Base-by-base conservation (phyloP, 2,329 filamentous ascomycete genomes). In the Leptographium radiaticola region DNA sequence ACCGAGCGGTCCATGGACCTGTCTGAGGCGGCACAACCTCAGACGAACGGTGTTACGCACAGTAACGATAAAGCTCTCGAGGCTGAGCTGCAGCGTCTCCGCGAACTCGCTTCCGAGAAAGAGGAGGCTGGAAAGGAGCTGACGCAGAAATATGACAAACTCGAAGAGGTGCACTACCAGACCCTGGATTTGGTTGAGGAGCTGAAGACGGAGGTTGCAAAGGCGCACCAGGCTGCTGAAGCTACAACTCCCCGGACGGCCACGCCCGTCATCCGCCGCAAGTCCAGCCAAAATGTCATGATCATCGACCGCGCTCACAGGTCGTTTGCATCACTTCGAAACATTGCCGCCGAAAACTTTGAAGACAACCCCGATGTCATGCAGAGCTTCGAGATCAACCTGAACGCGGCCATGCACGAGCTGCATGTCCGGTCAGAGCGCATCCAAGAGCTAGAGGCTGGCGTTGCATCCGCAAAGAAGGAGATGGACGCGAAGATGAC, bases 401-500 rank as follows among this genome's bases (percentile, higher is more conserved):
- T 98, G 44, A 93, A 93, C 63, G 80, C 88, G 2, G 89, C 91
- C 55, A 91, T 96, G 83, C 87, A 93, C 62, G 93, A 98, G 66
- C 75, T 98, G 38, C 86, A 95, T 59, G 77, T 77, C 11, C 83
- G 90, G 44, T 90, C 90, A 42, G 90, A 97, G 66, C 83, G 90
- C 33, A 90, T 96, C 52, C 87, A 94, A 64, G 84, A 90, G 62
- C 75, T 98, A 15, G 93, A 98, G 67, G 82, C 83, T 7, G 91
- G 95, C 61, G 80, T 96, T 54, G 75, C 83, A 31, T 83, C 81
- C 5, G 81, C 89, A 25, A 93, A 88, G 73, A 95, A 89, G 72
- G 93, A 98, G 68, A 95, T 97, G 85, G 93, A 98, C 65, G 84
- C 80, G 58, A 98, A 98, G 78, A 89, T 91, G 75, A 87, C 88